phyloP scores from a whole-genome alignment of 106 monocot species.

The Posidonia australis region DNA sequence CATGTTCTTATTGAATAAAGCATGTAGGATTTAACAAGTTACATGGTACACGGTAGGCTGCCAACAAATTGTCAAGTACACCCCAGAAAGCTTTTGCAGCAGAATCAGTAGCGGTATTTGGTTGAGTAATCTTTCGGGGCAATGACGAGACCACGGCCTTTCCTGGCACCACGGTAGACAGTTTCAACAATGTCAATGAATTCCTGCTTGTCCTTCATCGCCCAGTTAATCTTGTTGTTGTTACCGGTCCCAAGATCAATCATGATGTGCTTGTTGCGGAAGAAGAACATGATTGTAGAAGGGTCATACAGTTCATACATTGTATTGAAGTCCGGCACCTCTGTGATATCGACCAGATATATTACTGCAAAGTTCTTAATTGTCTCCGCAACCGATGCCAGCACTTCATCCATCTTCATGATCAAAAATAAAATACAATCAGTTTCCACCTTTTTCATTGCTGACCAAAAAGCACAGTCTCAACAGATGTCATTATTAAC shows the following conservation, averaged over 20 bases:
- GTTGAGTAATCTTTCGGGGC: constrained; percentile 82
- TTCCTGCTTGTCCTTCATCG: constrained; percentile 76
- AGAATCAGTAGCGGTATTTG: constrained; percentile 62
- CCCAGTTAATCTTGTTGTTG: constrained; percentile 94
- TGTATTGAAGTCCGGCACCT: constrained; percentile 72
- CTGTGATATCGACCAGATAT: constrained; percentile 69
- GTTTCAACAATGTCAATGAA: constrained; percentile 82
- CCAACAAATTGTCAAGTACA: no score
- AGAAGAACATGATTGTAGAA: constrained; percentile 79
- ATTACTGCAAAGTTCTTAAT: constrained; percentile 78
- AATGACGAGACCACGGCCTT: constrained; percentile 72
- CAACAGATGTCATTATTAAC: background rate
- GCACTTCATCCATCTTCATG: constrained; percentile 68
- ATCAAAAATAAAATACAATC: background rate
- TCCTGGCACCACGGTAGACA: constrained; percentile 62
- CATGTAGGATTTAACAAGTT: no score
- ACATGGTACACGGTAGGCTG: no score
- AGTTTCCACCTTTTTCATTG: background rate
- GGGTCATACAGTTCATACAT: constrained; percentile 74
- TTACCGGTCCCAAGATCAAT: constrained; percentile 80
- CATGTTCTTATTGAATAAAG: no score
- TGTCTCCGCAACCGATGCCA: constrained; percentile 65
- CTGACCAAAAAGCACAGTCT: background rate
- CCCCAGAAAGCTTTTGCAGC: background rate
- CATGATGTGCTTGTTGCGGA: constrained; percentile 85